These are phyloP conservation scores for grape (Vitis vinifera) DNA, from an alignment of 164 flowering plant genomes.

Conservation along the genomic window DNA sequence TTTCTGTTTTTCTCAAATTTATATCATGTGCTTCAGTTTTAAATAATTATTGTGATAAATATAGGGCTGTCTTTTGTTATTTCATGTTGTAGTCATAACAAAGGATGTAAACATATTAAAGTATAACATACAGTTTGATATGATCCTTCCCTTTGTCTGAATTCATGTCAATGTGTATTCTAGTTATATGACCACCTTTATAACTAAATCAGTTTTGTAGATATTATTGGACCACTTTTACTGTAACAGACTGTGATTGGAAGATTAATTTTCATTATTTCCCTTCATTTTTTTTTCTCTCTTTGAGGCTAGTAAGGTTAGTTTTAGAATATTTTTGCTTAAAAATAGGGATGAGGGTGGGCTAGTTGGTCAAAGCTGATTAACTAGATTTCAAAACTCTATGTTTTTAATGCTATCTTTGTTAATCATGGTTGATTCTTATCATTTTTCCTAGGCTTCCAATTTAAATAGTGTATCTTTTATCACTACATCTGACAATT, in stretches of 20 bases:
- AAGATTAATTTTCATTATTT: not conserved
- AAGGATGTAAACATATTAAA: not conserved
- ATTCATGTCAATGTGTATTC: not conserved
- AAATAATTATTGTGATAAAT: not conserved
- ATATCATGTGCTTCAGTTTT: not conserved
- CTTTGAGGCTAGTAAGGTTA: too few species aligned
- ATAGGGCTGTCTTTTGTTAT: not conserved
- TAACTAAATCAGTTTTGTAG: not conserved
- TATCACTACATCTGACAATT: too few species aligned
- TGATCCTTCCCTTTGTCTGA: not conserved
- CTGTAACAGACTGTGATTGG: not conserved
- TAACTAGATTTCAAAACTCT: too few species aligned
- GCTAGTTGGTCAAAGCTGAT: too few species aligned
- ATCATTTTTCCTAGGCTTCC: too few species aligned
- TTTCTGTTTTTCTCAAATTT: not conserved
- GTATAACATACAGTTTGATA: not conserved
- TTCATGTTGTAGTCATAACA: not conserved
- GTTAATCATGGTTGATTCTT: too few species aligned
- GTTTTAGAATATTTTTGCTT: too few species aligned
- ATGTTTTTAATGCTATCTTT: too few species aligned
- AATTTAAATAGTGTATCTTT: too few species aligned
- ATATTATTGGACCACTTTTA: not conserved
- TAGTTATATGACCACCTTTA: not conserved
- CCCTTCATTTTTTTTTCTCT: too few species aligned
- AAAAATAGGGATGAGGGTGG: too few species aligned